A percentile compares a stretch with the other conserved stretches of the same genome.
These are phyloP conservation scores for Clonostachys byssicola DNA, from an alignment of 2,329 filamentous ascomycete species.

Conservation along the genomic window DNA sequence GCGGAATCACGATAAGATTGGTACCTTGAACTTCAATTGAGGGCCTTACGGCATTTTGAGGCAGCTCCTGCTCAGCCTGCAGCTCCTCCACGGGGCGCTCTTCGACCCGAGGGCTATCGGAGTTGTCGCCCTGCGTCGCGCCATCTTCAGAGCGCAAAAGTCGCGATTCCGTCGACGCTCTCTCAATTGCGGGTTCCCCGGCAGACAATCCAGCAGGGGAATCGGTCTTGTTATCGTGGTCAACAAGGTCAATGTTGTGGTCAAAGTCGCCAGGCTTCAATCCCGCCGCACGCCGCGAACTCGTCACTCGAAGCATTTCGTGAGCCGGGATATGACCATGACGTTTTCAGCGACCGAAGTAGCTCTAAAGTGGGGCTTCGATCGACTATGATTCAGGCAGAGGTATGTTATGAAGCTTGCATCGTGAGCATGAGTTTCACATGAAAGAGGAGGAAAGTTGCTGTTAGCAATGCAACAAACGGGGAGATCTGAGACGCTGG, in stretches of 20 bases:
- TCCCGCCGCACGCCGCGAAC: slow-evolving; percentile 42
- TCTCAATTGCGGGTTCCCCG: slow-evolving; percentile 3
- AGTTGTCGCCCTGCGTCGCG: neutral
- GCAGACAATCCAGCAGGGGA: neutral
- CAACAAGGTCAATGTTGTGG: slow-evolving; percentile 67
- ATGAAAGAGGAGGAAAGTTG: no score
- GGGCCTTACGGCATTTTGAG: slow-evolving; percentile 15
- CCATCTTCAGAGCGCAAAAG: slow-evolving; percentile 12
- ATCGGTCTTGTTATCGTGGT: slow-evolving; percentile 30
- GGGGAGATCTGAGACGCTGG: no score
- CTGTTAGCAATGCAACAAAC: no score
- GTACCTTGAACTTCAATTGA: slow-evolving; percentile 26
- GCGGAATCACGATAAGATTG: neutral
- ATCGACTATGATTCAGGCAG: no score
- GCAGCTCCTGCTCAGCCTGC: slow-evolving; percentile 4
- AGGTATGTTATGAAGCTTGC: no score
- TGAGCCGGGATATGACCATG: no score
- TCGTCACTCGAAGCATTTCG: slow-evolving; percentile 1
- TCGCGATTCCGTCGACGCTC: slow-evolving; percentile 14
- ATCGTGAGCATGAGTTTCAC: no score
- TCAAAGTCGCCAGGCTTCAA: slow-evolving; percentile 61
- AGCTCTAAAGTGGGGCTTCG: no score
- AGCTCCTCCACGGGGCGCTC: neutral
- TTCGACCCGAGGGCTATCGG: neutral
- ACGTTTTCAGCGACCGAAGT: no score